phyloP scores from a whole-genome alignment of 2,329 filamentous ascomycete species.

The Sordariomycetes sp. region DNA sequence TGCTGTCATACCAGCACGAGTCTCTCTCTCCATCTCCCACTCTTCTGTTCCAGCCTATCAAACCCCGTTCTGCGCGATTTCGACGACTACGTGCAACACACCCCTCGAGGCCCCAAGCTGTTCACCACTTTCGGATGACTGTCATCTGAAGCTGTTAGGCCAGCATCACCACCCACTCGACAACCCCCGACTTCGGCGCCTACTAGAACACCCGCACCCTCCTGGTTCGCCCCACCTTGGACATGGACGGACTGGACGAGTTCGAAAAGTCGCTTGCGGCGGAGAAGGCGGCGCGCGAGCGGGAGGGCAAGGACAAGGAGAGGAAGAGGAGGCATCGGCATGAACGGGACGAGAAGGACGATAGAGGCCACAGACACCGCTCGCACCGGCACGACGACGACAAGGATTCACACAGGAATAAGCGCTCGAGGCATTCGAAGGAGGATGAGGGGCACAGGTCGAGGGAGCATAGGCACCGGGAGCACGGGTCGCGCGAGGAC shows the following conservation, averaged over 20 bases:
- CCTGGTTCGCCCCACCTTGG: not conserved
- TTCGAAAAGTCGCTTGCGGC: conserved; percentile 70
- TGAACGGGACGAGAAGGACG: conserved; percentile 15
- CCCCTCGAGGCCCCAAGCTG: not conserved
- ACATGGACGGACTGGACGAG: conserved; percentile 44
- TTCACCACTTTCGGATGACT: not conserved
- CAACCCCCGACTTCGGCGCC: not conserved
- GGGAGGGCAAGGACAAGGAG: conserved; percentile 20
- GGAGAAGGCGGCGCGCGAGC: conserved; percentile 40
- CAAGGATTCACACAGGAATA: conserved; percentile 16
- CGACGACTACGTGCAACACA: not conserved
- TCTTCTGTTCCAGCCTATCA: not conserved
- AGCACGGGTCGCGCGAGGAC: conserved; percentile 11
- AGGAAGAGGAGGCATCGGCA: conserved; percentile 19
- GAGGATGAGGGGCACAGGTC: not conserved
- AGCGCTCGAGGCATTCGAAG: conserved; percentile 1
- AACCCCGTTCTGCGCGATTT: not conserved
- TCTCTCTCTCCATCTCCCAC: not conserved
- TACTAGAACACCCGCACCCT: not conserved
- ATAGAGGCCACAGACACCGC: conserved; percentile 30
- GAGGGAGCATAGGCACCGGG: conserved; percentile 13
- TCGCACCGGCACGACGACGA: conserved; percentile 19
- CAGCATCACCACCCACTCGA: not conserved
- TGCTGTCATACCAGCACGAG: not conserved
- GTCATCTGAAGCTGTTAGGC: not conserved